These are phyloP conservation scores for Candida ortonii DNA, from an alignment of 805 yeast species.

Conservation along the genomic window DNA sequence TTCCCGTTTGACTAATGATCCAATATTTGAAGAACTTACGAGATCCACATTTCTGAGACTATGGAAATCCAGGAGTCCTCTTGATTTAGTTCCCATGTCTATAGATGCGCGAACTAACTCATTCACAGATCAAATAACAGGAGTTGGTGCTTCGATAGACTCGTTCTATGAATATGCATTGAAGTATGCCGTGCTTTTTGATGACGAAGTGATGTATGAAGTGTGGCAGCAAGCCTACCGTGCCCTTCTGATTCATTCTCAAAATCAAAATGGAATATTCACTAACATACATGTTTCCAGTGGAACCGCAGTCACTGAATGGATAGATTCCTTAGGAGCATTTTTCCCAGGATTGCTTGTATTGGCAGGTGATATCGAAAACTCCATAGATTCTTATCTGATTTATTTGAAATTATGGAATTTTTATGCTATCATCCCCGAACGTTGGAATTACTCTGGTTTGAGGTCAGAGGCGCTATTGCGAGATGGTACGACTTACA, in stretches of 20 bases:
- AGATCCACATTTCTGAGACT: constrained; percentile 61
- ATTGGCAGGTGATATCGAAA: constrained; percentile 66
- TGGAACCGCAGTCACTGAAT: constrained; percentile 51
- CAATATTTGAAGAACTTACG: constrained; percentile 61
- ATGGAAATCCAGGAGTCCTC: constrained; percentile 62
- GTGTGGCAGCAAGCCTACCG: constrained; percentile 63
- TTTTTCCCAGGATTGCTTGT: constrained; percentile 88
- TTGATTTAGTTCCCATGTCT: constrained; percentile 76
- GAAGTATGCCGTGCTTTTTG: constrained; percentile 70
- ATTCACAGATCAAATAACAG: constrained; percentile 63
- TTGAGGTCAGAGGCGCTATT: constrained; percentile 20
- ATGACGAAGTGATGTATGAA: constrained; percentile 47
- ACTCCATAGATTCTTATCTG: constrained; percentile 61
- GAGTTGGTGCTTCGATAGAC: constrained; percentile 89
- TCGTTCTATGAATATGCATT: constrained; percentile 87
- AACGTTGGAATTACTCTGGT: constrained; percentile 64
- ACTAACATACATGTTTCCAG: constrained; percentile 52
- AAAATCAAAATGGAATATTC: constrained; percentile 33
- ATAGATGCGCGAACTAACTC: constrained; percentile 41
- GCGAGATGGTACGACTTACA: constrained; percentile 13
- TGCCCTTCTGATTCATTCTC: constrained; percentile 55
- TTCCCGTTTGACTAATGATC: constrained; percentile 72
- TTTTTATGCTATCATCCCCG: constrained; percentile 78
- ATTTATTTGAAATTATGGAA: constrained; percentile 77
- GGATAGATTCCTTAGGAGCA: constrained; percentile 87